Evolutionary conservation across 225 moss, liverwort and hornwort species (phyloP).

Genomic region (Polytrichum commune): DNA sequence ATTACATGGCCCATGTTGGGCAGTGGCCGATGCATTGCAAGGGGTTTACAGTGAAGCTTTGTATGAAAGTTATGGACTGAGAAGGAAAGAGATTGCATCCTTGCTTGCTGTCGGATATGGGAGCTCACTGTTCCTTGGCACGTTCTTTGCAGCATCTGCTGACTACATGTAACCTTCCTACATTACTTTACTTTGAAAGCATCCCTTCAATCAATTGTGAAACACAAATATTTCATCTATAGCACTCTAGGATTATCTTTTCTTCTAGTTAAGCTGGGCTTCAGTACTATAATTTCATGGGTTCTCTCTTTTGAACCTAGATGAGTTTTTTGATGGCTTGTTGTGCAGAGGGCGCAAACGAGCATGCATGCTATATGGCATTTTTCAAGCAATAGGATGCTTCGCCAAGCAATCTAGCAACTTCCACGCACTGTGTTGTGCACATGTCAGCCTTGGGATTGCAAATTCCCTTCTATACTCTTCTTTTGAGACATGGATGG

Average conservation of each 20-base stretch:
- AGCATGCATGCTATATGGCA: conserved; percentile 61
- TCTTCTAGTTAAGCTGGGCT: no score
- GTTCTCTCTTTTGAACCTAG: no score
- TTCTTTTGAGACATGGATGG: conserved; percentile 85
- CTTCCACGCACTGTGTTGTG: conserved; percentile 59
- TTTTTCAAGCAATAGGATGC: conserved; percentile 75
- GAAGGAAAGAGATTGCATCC: conserved; percentile 44
- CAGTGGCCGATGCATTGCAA: conserved; percentile 64
- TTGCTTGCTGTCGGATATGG: conserved; percentile 45
- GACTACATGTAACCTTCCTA: conserved; percentile 40
- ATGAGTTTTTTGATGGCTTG: conserved; percentile 7
- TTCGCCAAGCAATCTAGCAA: conserved; percentile 56
- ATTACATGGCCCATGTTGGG: conserved; percentile 5
- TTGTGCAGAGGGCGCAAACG: conserved; percentile 69
- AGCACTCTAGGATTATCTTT: no score
- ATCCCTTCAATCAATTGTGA: not conserved
- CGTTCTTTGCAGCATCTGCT: conserved; percentile 47
- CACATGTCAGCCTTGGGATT: conserved; percentile 74
- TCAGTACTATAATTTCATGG: no score
- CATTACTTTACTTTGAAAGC: not conserved
- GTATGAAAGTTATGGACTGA: conserved; percentile 56
- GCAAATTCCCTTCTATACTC: conserved; percentile 59
- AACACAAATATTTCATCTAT: not conserved
- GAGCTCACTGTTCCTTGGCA: conserved; percentile 52
- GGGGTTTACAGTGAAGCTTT: conserved; percentile 54